These are phyloP conservation scores for Apiotrichum siamense DNA, from an alignment of 1,284 basidiomycete species.

Conservation along the genomic window DNA sequence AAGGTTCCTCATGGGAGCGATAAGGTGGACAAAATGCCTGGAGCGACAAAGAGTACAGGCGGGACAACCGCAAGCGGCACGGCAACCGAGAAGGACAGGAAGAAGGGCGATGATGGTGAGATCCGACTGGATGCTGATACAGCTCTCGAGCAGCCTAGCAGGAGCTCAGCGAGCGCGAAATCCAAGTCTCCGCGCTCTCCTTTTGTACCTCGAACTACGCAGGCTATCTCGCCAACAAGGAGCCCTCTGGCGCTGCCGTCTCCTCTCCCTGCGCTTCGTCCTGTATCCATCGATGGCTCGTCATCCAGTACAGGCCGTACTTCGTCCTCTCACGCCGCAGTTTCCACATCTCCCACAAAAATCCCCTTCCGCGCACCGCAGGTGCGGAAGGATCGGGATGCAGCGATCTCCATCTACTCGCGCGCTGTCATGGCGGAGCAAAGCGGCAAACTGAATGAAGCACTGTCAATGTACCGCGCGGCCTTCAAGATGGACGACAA, in stretches of 20 bases:
- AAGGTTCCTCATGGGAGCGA: not conserved
- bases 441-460: conserved; percentile 64
- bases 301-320: not conserved
- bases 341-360: not conserved
- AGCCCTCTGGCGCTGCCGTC: too few species aligned
- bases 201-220: too few species aligned
- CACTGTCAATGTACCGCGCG: conserved; percentile 64
- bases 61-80: too few species aligned
- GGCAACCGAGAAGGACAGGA: too few species aligned
- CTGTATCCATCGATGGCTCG: not conserved
- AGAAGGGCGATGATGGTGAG: too few species aligned
- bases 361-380: conserved; percentile 14
- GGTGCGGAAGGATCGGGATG: conserved; percentile 17
- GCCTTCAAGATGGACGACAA: conserved; percentile 64
- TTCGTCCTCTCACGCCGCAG: not conserved
- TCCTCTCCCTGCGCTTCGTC: not conserved
- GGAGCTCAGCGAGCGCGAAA: too few species aligned
- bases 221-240: too few species aligned
- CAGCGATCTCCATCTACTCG: conserved; percentile 62
- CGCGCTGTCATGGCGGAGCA: conserved; percentile 68
- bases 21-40: not conserved
- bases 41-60: conserved; percentile 41
- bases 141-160: too few species aligned
- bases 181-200: too few species aligned
- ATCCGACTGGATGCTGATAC: too few species aligned